Percentiles rank a stretch among this genome's conserved stretches.
Conservation (phyloP, 768 basidiomycete species). For the Lactarius deliciosus region DNA sequence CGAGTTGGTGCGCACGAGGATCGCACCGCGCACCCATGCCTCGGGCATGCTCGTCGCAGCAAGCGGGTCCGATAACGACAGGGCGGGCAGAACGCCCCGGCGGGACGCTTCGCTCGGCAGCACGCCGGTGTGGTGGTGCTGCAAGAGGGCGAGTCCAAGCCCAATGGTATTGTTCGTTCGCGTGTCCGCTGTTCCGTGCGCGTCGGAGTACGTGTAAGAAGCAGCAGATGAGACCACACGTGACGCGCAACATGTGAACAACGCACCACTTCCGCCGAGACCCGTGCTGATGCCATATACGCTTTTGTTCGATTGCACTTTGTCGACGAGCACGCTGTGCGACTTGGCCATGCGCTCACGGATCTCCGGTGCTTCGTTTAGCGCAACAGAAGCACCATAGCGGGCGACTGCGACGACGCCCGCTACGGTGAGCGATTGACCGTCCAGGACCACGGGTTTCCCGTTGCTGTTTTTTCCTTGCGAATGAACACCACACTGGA, state of each 20-base stretch:
- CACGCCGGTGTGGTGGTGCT: slow-evolving; percentile 79
- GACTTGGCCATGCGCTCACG: slow-evolving; percentile 57
- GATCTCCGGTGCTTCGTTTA: slow-evolving; percentile 50
- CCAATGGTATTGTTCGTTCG: slow-evolving; percentile 73
- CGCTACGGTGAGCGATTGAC: slow-evolving; percentile 68
- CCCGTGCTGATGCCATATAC: slow-evolving; percentile 87
- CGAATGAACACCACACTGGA: background rate
- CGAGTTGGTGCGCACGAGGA: slow-evolving; percentile 85
- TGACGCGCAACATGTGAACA: background rate
- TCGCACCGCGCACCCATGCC: slow-evolving; percentile 87
- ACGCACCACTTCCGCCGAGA: slow-evolving; percentile 73
- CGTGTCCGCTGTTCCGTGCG: slow-evolving; percentile 60
- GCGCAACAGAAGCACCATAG: slow-evolving; percentile 50
- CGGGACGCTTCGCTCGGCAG: slow-evolving; percentile 46
- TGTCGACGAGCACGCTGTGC: slow-evolving; percentile 60
- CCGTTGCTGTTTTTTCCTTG: slow-evolving; percentile 48
- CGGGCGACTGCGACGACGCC: slow-evolving; percentile 78
- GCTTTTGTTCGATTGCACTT: slow-evolving; percentile 65
- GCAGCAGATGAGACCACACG: no score
- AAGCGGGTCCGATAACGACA: slow-evolving; percentile 72
- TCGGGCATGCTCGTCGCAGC: slow-evolving; percentile 74
- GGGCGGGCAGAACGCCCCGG: slow-evolving; percentile 44
- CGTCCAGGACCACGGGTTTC: slow-evolving; percentile 63
- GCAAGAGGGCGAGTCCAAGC: slow-evolving; percentile 74
- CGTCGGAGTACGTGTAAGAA: background rate